Percentiles rank a stretch among this genome's conserved stretches.
phyloP scores from a whole-genome alignment of 179 eudicot genomes.

The Silene coronaria region DNA sequence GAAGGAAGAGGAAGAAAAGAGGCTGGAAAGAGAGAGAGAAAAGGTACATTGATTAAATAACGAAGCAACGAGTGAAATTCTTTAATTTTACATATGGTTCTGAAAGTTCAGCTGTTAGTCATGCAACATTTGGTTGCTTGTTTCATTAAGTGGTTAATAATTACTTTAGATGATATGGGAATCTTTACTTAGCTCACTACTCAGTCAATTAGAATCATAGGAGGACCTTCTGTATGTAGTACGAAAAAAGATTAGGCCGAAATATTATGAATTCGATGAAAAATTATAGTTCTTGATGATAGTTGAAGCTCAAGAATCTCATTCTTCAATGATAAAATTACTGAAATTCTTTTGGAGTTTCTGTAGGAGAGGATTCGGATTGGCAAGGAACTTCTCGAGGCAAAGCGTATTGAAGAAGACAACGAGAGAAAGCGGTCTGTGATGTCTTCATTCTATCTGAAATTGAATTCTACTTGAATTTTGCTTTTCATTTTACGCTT shows the following conservation, averaged over 20 bases:
- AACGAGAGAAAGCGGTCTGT: slow-evolving; percentile 96
- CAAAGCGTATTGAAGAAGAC: slow-evolving; percentile 93
- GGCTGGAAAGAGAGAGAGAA: slow-evolving; percentile 83
- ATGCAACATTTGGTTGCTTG: background rate
- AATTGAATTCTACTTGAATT: slow-evolving; percentile 9
- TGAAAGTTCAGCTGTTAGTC: background rate
- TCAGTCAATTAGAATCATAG: background rate
- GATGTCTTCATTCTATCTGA: slow-evolving; percentile 14
- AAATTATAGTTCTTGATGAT: background rate
- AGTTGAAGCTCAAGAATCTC: background rate
- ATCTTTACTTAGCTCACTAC: background rate
- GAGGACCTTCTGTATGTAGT: background rate
- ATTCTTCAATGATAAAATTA: background rate
- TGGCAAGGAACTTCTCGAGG: slow-evolving; percentile 97
- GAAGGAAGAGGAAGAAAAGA: slow-evolving; percentile 98
- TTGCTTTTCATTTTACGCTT: slow-evolving; percentile 10
- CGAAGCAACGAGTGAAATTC: background rate
- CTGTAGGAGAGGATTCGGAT: slow-evolving; percentile 87
- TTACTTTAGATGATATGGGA: background rate
- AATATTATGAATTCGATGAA: background rate
- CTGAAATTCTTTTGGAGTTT: slow-evolving; percentile 17
- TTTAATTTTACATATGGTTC: background rate
- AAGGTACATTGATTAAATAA: slow-evolving; percentile 46
- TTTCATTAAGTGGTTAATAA: background rate
- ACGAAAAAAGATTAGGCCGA: background rate